phyloP scores from a whole-genome alignment of 257 asterid species.

The Mentha longifolia region DNA sequence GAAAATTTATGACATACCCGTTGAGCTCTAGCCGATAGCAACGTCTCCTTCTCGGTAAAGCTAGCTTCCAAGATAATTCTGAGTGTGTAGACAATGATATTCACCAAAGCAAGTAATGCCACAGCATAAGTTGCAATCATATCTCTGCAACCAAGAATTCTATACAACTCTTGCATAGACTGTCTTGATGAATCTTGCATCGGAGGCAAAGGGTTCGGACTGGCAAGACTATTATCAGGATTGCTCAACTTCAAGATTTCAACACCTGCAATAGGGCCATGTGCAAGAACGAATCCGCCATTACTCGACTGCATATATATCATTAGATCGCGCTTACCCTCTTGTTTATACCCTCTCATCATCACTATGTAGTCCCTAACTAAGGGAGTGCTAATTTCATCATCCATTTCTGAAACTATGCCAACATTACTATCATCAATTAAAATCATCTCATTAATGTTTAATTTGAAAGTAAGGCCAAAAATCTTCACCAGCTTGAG shows the following conservation, averaged over 20 bases:
- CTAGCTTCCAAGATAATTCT: background rate
- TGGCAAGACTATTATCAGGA: too few relatives aligned
- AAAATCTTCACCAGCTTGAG: slow-evolving; percentile 33
- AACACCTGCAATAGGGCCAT: slow-evolving; percentile 52
- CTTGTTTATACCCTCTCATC: slow-evolving; percentile 53
- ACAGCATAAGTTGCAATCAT: slow-evolving; percentile 37
- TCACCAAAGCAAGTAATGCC: slow-evolving; percentile 40
- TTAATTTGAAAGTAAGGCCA: slow-evolving; percentile 39
- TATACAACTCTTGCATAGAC: background rate
- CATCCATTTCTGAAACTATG: slow-evolving; percentile 41
- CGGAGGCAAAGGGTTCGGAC: slow-evolving; percentile 35
- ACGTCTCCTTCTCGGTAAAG: slow-evolving; percentile 24
- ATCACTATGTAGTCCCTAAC: slow-evolving; percentile 54
- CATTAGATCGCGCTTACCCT: slow-evolving; percentile 47
- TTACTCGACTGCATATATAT: slow-evolving; percentile 43
- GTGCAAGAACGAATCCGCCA: slow-evolving; percentile 20
- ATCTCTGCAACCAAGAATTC: slow-evolving; percentile 38
- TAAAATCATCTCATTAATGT: slow-evolving; percentile 45
- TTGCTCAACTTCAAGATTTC: slow-evolving; percentile 70
- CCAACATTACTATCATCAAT: slow-evolving; percentile 35
- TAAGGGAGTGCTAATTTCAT: slow-evolving; percentile 30
- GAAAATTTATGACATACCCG: slow-evolving; percentile 44
- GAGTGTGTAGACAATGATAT: slow-evolving; percentile 39
- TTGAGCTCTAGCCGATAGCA: slow-evolving; percentile 28
- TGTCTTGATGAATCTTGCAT: slow-evolving; percentile 18